phyloP scores from a whole-genome alignment of 2,329 filamentous ascomycete genomes.

The Sporothrix curviconia region DNA sequence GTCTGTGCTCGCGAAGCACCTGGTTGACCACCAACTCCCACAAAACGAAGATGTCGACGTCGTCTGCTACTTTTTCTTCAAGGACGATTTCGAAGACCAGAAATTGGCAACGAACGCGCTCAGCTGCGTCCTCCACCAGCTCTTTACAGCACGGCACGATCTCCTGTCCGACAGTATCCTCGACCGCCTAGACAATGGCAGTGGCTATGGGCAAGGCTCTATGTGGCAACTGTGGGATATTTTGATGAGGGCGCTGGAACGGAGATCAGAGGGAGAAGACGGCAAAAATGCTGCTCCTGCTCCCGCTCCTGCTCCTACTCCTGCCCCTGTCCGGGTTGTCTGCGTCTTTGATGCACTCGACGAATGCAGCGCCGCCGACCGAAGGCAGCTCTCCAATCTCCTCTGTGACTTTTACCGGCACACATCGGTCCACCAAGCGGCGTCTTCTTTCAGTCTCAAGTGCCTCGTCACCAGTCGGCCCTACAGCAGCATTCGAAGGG shows the following conservation, averaged over 20 bases:
- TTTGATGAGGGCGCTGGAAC: not conserved
- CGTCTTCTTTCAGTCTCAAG: constrained; percentile 19
- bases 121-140: constrained; percentile 11
- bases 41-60: not conserved
- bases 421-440: too few relatives aligned
- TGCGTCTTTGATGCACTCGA: constrained; percentile 35
- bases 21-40: not conserved
- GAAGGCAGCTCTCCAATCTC: not conserved
- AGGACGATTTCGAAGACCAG: constrained; percentile 13
- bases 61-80: constrained; percentile 16
- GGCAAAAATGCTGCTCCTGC: too few relatives aligned
- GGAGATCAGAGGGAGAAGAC: not conserved
- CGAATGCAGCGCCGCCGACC: constrained; percentile 14
- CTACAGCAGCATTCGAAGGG: constrained; percentile 23
- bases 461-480: constrained; percentile 31
- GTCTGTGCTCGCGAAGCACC: not conserved
- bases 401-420: constrained; percentile 18
- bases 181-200: not conserved
- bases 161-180: not conserved
- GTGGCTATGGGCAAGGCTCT: not conserved
- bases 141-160: not conserved
- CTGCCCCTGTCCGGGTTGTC: too few relatives aligned
- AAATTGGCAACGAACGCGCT: not conserved
- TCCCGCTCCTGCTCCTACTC: too few relatives aligned
- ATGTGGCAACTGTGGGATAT: not conserved